Evolutionary conservation across 2,329 filamentous ascomycete species (phyloP), one percentile per base, ranked within the genome.

Genomic region (Stagonosporopsis cucurbitacearum): DNA sequence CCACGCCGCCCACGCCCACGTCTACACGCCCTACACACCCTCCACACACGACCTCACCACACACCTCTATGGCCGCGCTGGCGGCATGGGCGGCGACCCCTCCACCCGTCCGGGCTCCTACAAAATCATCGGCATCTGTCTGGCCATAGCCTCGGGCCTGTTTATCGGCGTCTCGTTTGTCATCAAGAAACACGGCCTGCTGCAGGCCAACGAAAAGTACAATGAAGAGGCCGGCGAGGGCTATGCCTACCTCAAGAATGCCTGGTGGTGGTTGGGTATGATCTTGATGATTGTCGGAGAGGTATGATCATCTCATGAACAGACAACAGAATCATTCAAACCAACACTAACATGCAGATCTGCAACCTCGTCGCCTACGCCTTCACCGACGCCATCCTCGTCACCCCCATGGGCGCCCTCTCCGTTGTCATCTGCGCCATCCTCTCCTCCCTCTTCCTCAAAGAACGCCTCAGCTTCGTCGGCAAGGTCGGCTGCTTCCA

Each of bases 291-390:
- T 98, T 66, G 69, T 98, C 39, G 95, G 95, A 65, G 95, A 99
- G 77, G 50, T 53, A 42, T 13, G 30, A 2, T 4, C n/a, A n/a
- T n/a, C n/a, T n/a, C n/a, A n/a, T n/a, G n/a, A n/a, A n/a, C 42
- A n/a, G 19, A 7, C 39, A 42, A 25, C 2, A 20, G 2, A 20
- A 15, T 22, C 11, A 28, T 26, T 6, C 13, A 8, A 19, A 20
- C 3, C 15, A 6, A 23, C 6, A 30, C 41, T 52, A 22, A 46
- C 33, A 7, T 5, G 15, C 3, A 53, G 50, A 86, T 96, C 53
- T 96, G 92, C 85, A 99, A 99, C 78, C 96, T 98, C 74, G 91
- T 94, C 73, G 95, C 95, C 50, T 98, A 98, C 73, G 91, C 92
- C 53, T 98, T 98, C 69, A 95, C 95, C 60, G 95, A 98, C 75